Evolutionary conservation across 768 basidiomycete species (phyloP), one percentile per base, ranked within the genome.

Genomic region (Scleroderma citrinum): DNA sequence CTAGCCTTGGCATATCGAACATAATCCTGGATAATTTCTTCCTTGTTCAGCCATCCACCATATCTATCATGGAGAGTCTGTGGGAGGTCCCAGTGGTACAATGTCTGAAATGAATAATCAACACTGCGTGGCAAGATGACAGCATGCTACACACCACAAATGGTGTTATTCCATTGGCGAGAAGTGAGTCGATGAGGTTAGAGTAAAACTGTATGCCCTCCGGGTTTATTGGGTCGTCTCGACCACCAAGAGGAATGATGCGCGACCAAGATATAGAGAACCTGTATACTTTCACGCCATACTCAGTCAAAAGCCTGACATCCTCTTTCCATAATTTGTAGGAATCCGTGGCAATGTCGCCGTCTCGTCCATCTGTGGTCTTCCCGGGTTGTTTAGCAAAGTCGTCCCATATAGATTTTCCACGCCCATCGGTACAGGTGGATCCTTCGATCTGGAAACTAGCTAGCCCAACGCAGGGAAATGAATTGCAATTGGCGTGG

Each of bases 71-170:
- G 79, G 34, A 92, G 75, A 19, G 68, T 80, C 59, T 85, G 82
- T 10, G 87, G 87, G 10, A 88, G 75, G 59, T 89, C 87, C 87
- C 87, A 89, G 62, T 83, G 85, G 59, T 85, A 84, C 31, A 86
- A 65, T 0, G 82, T 86, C 81, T 85, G 53, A 10, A 47, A 46
- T 23, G 4, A 20, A 7, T 13, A 23, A 38, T 51, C 26, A 42
- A 20, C 7, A 10, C 47, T 49, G 17, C 44, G 16, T 20, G 11
- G 52, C 40, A 29, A 31, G 31, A 21, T 19, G 23, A 0, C 7
- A 3, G 45, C 17, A 10, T 35, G 43, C 37, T 35, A 75, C 79
- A 37, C 57, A 82, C 83, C 46, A 83, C 79, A 56, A 86, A 86
- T 7, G 83, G 83, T 2, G 71, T 75, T 59, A 88, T 86, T 3